Evolutionary conservation across 108 stramenopile species (phyloP).

Genomic region (Pseudonitzschia multistriata): DNA sequence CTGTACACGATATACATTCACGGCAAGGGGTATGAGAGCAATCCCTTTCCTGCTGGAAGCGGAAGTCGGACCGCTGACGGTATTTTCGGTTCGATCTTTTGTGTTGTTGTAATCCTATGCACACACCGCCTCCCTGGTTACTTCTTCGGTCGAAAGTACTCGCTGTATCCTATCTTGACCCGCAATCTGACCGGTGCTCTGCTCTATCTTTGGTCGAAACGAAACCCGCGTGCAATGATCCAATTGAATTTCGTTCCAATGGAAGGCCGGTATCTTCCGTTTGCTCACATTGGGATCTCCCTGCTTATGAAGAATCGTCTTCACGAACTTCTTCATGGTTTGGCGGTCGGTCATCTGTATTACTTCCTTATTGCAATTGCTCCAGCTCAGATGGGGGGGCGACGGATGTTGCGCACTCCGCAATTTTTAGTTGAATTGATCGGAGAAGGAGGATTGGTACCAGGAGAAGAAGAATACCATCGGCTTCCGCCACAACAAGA

Average conservation of each 20-base stretch:
- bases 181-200: background rate
- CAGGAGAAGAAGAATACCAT: background rate
- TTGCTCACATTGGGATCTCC: conserved; percentile 10
- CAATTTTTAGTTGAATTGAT: conserved; percentile 19
- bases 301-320: conserved; percentile 14
- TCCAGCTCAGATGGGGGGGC: conserved; percentile 35
- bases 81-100: conserved; percentile 11
- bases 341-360: conserved; percentile 49
- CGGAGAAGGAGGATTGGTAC: background rate
- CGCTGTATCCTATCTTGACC: conserved; percentile 17
- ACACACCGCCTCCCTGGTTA: conserved; percentile 5
- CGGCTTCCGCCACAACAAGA: background rate
- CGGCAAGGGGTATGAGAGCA: conserved; percentile 9
- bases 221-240: conserved; percentile 14
- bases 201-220: conserved; percentile 19
- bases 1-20: conserved; percentile 8
- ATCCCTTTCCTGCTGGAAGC: conserved; percentile 16
- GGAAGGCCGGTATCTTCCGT: conserved; percentile 22
- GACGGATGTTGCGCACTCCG: conserved; percentile 24
- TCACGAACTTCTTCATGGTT: conserved; percentile 41
- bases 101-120: background rate
- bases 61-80: conserved; percentile 15
- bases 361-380: conserved; percentile 45
- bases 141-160: conserved; percentile 5
- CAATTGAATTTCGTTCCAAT: conserved; percentile 18